Conservation (phyloP, 768 basidiomycete genomes). For the Tephrocybe sp. region DNA sequence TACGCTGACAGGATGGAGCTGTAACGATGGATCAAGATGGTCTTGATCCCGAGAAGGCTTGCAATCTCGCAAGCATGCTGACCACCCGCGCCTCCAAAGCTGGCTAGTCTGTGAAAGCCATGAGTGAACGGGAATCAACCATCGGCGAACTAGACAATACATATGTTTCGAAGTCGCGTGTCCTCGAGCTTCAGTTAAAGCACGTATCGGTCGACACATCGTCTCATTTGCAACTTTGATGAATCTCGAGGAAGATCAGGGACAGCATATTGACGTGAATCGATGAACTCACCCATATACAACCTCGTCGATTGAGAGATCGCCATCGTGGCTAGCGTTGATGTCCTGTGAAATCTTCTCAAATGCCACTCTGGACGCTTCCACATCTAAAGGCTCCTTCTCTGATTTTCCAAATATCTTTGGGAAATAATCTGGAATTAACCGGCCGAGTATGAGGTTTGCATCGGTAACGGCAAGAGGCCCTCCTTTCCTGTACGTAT, state of each 20-base stretch:
- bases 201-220: conserved; percentile 92
- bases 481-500: conserved; percentile 71
- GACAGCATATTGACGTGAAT: not conserved
- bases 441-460: conserved; percentile 84
- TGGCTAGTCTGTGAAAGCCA: conserved; percentile 58
- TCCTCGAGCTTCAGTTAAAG: conserved; percentile 87
- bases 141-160: conserved; percentile 23
- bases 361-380: conserved; percentile 69
- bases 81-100: conserved; percentile 89
- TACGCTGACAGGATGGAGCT: conserved; percentile 94
- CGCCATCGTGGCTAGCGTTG: conserved; percentile 59
- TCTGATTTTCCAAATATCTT: conserved; percentile 93
- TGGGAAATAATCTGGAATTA: conserved; percentile 90
- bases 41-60: conserved; percentile 79
- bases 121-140: not conserved
- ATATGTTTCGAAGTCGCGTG: conserved; percentile 78
- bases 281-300: conserved; percentile 69
- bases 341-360: conserved; percentile 69
- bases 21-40: conserved; percentile 85
- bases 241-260: conserved; percentile 51
- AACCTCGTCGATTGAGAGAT: conserved; percentile 77
- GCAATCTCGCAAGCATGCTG: conserved; percentile 96
- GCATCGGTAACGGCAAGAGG: conserved; percentile 92
- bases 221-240: conserved; percentile 97
- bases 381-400: conserved; percentile 77